These are phyloP conservation scores for Xylaria digitata DNA, from an alignment of 2,329 filamentous ascomycete genomes.

Conservation along the genomic window DNA sequence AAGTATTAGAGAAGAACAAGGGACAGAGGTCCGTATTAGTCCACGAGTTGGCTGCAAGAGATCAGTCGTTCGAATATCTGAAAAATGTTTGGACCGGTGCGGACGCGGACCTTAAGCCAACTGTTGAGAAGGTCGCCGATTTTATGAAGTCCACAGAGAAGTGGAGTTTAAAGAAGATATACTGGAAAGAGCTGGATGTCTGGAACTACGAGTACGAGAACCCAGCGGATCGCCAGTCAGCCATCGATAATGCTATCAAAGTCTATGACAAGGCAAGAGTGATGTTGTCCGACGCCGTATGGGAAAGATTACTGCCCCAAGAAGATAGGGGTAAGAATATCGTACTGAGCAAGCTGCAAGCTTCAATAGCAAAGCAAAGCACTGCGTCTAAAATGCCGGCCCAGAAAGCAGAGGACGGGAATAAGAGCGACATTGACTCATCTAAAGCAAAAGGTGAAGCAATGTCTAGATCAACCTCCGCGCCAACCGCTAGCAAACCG, in stretches of 20 bases:
- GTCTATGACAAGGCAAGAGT: slow-evolving; percentile 70
- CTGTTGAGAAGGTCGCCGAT: slow-evolving; percentile 69
- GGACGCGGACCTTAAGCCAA: slow-evolving; percentile 64
- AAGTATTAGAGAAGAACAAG: slow-evolving; percentile 64
- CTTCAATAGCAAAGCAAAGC: slow-evolving; percentile 66
- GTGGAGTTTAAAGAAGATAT: slow-evolving; percentile 67
- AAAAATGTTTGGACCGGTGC: slow-evolving; percentile 62
- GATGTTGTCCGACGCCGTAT: slow-evolving; percentile 66
- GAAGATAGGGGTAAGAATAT: slow-evolving; percentile 70
- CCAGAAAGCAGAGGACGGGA: slow-evolving; percentile 62
- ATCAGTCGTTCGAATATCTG: slow-evolving; percentile 63
- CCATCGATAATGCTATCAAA: slow-evolving; percentile 70
- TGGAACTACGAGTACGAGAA: slow-evolving; percentile 69
- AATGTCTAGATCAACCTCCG: slow-evolving; percentile 64
- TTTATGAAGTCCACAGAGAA: slow-evolving; percentile 60
- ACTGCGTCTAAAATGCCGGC: slow-evolving; percentile 63
- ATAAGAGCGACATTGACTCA: slow-evolving; percentile 55
- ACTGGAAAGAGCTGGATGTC: slow-evolving; percentile 73
- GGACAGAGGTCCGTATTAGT: slow-evolving; percentile 66
- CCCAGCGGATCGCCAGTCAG: slow-evolving; percentile 66
- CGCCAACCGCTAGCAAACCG: slow-evolving; percentile 61
- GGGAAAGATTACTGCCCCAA: slow-evolving; percentile 69
- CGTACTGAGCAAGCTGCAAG: slow-evolving; percentile 70
- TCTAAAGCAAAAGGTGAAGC: slow-evolving; percentile 55
- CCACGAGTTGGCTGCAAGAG: slow-evolving; percentile 68